These are phyloP conservation scores for Puccinia polysora DNA, from an alignment of 1,284 basidiomycete species.

Conservation along the genomic window DNA sequence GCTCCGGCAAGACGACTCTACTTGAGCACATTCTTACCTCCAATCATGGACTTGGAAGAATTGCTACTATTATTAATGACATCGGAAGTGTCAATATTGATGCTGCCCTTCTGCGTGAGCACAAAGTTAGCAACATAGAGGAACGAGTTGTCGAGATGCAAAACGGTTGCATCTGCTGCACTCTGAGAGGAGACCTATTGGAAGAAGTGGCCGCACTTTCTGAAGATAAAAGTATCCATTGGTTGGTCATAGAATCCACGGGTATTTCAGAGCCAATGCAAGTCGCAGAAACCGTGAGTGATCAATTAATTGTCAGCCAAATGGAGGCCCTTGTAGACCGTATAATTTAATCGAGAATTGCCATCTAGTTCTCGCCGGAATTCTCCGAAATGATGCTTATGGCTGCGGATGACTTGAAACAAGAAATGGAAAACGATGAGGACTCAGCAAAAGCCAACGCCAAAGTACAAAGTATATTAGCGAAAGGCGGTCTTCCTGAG, in stretches of 20 bases:
- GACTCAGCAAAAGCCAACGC: constrained; percentile 48
- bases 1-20: constrained; percentile 57
- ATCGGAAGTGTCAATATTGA: constrained; percentile 56
- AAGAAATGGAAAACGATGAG: constrained; percentile 48
- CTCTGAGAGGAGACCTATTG: constrained; percentile 56
- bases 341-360: too few relatives aligned
- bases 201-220: constrained; percentile 56
- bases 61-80: constrained; percentile 57
- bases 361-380: constrained; percentile 53
- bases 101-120: constrained; percentile 54
- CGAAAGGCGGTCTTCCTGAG: constrained; percentile 54
- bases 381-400: constrained; percentile 52
- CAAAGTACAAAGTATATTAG: constrained; percentile 54
- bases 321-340: too few relatives aligned
- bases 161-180: constrained; percentile 58
- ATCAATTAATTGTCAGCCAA: neutral
- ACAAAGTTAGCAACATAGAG: constrained; percentile 54
- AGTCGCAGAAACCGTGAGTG: constrained; percentile 44
- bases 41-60: constrained; percentile 54
- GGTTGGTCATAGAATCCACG: constrained; percentile 56
- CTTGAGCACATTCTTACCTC: constrained; percentile 56
- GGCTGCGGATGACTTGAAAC: constrained; percentile 50
- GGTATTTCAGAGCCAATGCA: constrained; percentile 57
- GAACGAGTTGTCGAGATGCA: constrained; percentile 57
- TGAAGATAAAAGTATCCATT: constrained; percentile 54